phyloP scores from a whole-genome alignment of 2,329 filamentous ascomycete species.

The Penicillium verrucosum region DNA sequence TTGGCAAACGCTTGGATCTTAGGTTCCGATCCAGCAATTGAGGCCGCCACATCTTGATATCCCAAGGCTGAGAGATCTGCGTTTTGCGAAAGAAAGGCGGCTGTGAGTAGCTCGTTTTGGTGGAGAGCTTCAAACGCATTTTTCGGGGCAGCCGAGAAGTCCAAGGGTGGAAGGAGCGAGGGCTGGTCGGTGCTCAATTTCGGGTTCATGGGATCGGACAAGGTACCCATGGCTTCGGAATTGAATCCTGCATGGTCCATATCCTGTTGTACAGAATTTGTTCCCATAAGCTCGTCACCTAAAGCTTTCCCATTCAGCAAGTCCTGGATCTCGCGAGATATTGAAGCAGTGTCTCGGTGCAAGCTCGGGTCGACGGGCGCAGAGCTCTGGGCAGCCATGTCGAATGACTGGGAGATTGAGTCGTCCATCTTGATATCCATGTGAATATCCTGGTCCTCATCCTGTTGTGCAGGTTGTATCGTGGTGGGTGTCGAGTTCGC shows the following conservation, averaged over 20 bases:
- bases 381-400: conserved; percentile 3
- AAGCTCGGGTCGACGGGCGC: conserved; percentile 9
- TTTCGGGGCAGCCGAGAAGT: conserved; percentile 32
- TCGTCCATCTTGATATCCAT: conserved; percentile 15
- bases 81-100: conserved; percentile 38
- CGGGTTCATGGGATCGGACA: conserved; percentile 35
- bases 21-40: conserved; percentile 42
- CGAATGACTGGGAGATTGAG: conserved; percentile 7
- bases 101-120: conserved; percentile 40
- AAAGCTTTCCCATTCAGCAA: conserved; percentile 18
- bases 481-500: conserved; percentile 19
- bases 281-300: conserved; percentile 16
- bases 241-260: conserved; percentile 8
- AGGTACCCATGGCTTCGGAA: conserved; percentile 27
- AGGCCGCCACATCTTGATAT: conserved; percentile 36
- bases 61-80: conserved; percentile 36
- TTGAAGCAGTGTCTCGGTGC: conserved; percentile 9
- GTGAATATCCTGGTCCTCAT: conserved; percentile 13
- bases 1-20: conserved; percentile 61
- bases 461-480: conserved; percentile 11
- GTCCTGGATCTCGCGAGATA: conserved; percentile 17
- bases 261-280: conserved; percentile 8
- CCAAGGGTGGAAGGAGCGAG: conserved; percentile 37
- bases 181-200: conserved; percentile 31
- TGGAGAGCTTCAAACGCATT: conserved; percentile 38